Base-by-base conservation (phyloP, 345 rosid genomes). In the Bruguiera sexangula region DNA sequence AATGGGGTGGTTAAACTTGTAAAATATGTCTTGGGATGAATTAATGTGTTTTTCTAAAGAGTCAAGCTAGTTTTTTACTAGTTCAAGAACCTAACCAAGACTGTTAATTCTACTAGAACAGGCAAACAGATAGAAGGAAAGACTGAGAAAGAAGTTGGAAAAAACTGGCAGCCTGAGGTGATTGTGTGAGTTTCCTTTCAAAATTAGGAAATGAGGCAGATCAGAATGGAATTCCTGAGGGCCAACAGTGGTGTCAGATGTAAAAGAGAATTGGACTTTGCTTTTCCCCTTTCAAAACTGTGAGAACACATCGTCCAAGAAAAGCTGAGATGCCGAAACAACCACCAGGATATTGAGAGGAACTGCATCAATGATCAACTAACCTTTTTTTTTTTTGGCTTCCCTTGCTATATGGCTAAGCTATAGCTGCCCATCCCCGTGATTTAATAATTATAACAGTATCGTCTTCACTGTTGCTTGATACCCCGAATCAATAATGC, bases 281-380 rank as follows among this genome's bases (percentile, higher is more conserved):
- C 55, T 11, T 31, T 53, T 68, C 73, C 57, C 76, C 58, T 76
- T 69, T 56, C 68, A 71, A 76, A 39, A 11, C 48, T 10, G 48
- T 39, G 48, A 9, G 2, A 11, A 62, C 76, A 67, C 75, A 67
- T n/a, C 60, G 6, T 48, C 43, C 76, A 51, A 71, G 59, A 65
- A 76, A 71, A 75, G 73, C 36, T 21, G 67, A 66, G 48, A 60
- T 48, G 69, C 59, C 65, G 32, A 21, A 65, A 62, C 62, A 59
- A 51, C 67, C 52, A n/a, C 39, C 15, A 30, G 51, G 11, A 10
- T 66, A 60, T 29, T 8, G 60, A 66, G 69, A 29, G 60, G 27
- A 60, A 39, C 48, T 39, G 48, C 16, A 39, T 39, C 10, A 39
- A 39, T 39, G 11, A 39, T 39, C 15, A 11, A 15, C 48, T 34